Evolutionary conservation across 495 filamentous ascomycete genomes (phyloP), one percentile per base, ranked within the genome.

Genomic region (Tuber brumale): DNA sequence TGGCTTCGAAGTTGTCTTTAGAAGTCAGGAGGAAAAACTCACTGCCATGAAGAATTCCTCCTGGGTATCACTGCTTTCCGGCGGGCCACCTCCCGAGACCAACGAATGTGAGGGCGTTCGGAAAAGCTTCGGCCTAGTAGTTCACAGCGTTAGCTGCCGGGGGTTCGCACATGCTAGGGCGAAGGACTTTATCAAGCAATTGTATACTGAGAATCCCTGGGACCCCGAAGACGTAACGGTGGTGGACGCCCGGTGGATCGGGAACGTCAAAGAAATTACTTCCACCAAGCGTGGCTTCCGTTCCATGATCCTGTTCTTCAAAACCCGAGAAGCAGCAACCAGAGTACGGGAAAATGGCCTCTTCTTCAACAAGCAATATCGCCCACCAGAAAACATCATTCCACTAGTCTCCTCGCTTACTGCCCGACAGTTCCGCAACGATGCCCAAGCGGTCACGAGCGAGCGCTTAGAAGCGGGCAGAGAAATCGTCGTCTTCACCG

Each of bases 281-380:
- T 66, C 57, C 27, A 35, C 12, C 27, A 66, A 66, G 27, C 57
- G 27, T 7, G 57, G 57, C 27, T 35, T 35, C 57, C 57, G 57
- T 12, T 66, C 57, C 27, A 31, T 66, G 57, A 31, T 66, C 27
- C 27, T 66, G 0, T 66, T 66, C 27, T 66, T 66, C 57, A 66
- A 66, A 66, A 66, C 57, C 57, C 57, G 27, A 14, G 57, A 66
- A 66, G 57, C 57, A 66, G 27, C 57, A 31, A n/a, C n/a, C 57
- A 5, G 3, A 2, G 12, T 66, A 18, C 57, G 27, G n/a, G 57
- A 66, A 31, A 66, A 16, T 10, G 57, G 57, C 27, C 57, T 66
- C 57, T 66, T 66, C 57, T 66, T 66, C 12, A 66, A 66, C 27
- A 66, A 66, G 27, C 57, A 66, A n/a, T 66, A 66, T n/a, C 3